phyloP scores from a whole-genome alignment of 2,329 filamentous ascomycete genomes.

The Pseudopithomyces chartarum region DNA sequence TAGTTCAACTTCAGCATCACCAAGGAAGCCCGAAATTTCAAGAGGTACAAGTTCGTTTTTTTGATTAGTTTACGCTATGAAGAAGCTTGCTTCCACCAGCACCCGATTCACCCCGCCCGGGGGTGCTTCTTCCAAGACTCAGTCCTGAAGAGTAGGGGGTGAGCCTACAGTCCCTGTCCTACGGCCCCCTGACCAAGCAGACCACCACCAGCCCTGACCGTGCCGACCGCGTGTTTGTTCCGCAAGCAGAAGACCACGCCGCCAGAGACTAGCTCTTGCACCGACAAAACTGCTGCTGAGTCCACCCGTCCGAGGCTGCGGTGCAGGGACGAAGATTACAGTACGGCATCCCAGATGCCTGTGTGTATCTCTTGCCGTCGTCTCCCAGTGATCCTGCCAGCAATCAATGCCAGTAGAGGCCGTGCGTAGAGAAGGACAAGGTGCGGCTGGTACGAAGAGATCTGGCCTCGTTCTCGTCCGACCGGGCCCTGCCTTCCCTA shows the following conservation, averaged over 20 bases:
- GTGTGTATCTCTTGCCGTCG: conserved; percentile 45
- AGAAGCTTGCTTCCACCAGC: conserved; percentile 55
- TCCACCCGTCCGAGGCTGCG: conserved; percentile 19
- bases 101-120: conserved; percentile 55
- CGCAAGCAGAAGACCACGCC: conserved; percentile 45
- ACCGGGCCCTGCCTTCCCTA: neutral
- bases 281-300: conserved; percentile 18
- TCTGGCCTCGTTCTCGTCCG: neutral
- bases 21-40: neutral
- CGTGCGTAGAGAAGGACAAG: neutral
- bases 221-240: conserved; percentile 36
- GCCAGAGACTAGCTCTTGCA: conserved; percentile 34
- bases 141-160: conserved; percentile 61
- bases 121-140: conserved; percentile 46
- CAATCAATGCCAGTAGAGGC: conserved; percentile 41
- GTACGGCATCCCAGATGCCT: conserved; percentile 47
- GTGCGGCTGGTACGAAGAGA: neutral
- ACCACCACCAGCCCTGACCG: conserved; percentile 41
- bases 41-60: conserved; percentile 34
- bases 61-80: conserved; percentile 41
- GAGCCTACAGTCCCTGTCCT: conserved; percentile 52
- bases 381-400: conserved; percentile 44
- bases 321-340: conserved; percentile 40
- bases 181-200: conserved; percentile 16
- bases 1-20: neutral